phyloP scores from a whole-genome alignment of 208 protist species.

The Leishmania aethiopica region DNA sequence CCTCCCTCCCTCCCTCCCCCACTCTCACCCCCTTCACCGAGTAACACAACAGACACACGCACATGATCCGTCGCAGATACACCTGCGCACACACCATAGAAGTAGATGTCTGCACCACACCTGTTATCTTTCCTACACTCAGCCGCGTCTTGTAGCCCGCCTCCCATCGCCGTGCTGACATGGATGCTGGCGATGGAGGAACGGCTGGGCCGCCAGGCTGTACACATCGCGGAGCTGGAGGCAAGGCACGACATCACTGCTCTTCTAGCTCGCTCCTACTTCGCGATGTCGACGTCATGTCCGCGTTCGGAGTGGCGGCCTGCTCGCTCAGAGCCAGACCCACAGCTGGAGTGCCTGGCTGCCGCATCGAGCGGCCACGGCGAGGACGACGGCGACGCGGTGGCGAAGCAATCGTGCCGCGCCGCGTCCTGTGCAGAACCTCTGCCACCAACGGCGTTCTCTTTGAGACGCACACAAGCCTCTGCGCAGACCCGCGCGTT shows the following conservation, averaged over 20 bases:
- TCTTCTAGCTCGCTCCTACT: not conserved
- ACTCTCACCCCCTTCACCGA: not conserved
- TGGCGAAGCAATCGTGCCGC: not conserved
- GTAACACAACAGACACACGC: not conserved
- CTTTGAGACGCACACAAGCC: not conserved
- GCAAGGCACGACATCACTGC: conserved; percentile 3
- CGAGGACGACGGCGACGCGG: not conserved
- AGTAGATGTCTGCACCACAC: not conserved
- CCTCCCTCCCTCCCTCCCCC: not conserved
- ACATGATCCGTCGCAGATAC: not conserved
- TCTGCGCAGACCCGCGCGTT: not conserved
- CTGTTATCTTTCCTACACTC: not conserved
- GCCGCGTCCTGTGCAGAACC: not conserved
- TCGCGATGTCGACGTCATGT: not conserved
- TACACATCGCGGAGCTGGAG: not conserved
- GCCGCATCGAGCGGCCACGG: not conserved
- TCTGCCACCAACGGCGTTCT: not conserved
- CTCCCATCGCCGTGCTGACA: not conserved
- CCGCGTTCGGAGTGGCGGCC: not conserved
- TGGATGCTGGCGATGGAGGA: conserved; percentile 17
- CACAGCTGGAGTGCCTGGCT: not conserved
- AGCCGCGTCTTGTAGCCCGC: not conserved
- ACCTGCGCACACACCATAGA: not conserved
- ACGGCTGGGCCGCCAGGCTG: not conserved
- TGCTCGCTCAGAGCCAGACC: not conserved